phyloP scores from a whole-genome alignment of 2,329 filamentous ascomycete genomes.

The Chrysosporium keratinophilum region DNA sequence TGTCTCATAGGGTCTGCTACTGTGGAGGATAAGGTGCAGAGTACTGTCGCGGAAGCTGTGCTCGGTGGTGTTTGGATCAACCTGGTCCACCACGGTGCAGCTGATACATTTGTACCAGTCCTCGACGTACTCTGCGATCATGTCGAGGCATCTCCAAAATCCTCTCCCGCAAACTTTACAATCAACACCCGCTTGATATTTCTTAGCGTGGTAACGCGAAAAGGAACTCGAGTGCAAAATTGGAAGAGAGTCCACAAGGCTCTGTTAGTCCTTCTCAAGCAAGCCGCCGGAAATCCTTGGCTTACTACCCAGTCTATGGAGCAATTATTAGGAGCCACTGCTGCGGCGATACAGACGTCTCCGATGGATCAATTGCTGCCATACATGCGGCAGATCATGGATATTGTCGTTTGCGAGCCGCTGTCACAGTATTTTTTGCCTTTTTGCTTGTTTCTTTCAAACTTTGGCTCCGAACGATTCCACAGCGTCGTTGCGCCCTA shows the following conservation, averaged over 20 bases:
- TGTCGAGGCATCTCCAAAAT: slow-evolving; percentile 24
- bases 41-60: slow-evolving; percentile 45
- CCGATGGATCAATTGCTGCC: slow-evolving; percentile 70
- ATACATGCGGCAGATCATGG: slow-evolving; percentile 54
- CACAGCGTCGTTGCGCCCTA: slow-evolving; percentile 65
- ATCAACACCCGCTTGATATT: slow-evolving; percentile 39
- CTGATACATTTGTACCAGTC: slow-evolving; percentile 61
- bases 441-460: slow-evolving; percentile 73
- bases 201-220: slow-evolving; percentile 66
- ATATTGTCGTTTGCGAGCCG: slow-evolving; percentile 53
- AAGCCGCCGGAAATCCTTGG: slow-evolving; percentile 20
- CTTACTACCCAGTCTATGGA: slow-evolving; percentile 23
- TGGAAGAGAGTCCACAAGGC: slow-evolving; percentile 58
- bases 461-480: slow-evolving; percentile 64
- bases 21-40: slow-evolving; percentile 23
- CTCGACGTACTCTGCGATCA: slow-evolving; percentile 51
- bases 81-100: slow-evolving; percentile 68
- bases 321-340: slow-evolving; percentile 38
- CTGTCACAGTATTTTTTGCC: slow-evolving; percentile 66
- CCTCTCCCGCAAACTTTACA: slow-evolving; percentile 25
- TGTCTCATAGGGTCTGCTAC: slow-evolving; percentile 37
- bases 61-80: slow-evolving; percentile 68
- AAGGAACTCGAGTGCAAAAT: slow-evolving; percentile 59
- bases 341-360: slow-evolving; percentile 63
- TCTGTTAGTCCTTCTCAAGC: slow-evolving; percentile 45